These are phyloP conservation scores for Gymnopus androsaceus DNA, from an alignment of 1,284 basidiomycete species.

Conservation along the genomic window DNA sequence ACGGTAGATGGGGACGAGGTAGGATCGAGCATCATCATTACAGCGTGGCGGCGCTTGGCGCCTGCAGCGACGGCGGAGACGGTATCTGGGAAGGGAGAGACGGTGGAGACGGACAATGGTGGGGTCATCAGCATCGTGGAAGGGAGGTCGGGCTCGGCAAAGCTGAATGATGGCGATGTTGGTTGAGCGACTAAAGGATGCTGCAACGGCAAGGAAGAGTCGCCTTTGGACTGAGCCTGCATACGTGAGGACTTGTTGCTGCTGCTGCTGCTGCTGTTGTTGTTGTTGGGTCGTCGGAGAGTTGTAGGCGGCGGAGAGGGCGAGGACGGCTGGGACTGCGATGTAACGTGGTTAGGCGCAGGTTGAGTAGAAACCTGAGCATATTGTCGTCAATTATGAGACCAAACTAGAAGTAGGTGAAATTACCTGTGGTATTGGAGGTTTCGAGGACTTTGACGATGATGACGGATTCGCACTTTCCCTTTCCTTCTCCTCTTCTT, in stretches of 20 bases:
- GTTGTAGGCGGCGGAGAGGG: constrained; percentile 38
- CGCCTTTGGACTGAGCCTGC: constrained; percentile 25
- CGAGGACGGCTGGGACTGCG: constrained; percentile 22
- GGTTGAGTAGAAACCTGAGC: constrained; percentile 1
- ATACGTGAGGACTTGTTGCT: constrained; percentile 12
- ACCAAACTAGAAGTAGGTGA: constrained; percentile 12
- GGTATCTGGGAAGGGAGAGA: constrained; percentile 20
- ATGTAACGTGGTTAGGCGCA: constrained; percentile 29
- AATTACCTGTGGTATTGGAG: constrained; percentile 26
- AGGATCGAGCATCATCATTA: constrained; percentile 65
- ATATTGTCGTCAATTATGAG: constrained; percentile 4
- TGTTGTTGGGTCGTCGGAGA: constrained; percentile 30
- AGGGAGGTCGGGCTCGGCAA: neutral
- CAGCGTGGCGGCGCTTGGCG: constrained; percentile 55
- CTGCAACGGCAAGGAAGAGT: neutral
- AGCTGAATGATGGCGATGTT: neutral
- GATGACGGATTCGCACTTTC: constrained; percentile 35
- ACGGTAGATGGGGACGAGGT: constrained; percentile 29
- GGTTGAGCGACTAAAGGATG: neutral
- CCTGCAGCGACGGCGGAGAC: constrained; percentile 32
- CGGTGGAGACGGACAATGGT: constrained; percentile 2
- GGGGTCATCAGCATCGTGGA: constrained; percentile 5
- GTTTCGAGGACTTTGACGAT: neutral
- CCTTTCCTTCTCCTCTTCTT: constrained; percentile 68
- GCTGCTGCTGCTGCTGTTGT: constrained; percentile 26